phyloP scores from a whole-genome alignment of 2,329 filamentous ascomycete genomes.

The Alternaria viburni region DNA sequence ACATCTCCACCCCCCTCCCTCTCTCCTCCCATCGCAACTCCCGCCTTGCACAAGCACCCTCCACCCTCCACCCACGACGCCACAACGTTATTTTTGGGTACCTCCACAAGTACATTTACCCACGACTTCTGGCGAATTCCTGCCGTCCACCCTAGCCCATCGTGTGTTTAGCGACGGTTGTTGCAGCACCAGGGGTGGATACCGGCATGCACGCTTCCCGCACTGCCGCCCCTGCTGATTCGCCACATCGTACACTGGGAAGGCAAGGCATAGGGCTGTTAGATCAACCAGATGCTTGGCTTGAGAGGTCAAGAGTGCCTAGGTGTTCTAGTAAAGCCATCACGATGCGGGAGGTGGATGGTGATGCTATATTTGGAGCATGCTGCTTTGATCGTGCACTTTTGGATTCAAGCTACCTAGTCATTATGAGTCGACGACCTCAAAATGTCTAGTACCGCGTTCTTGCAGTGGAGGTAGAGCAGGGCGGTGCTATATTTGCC shows the following conservation, averaged over 20 bases:
- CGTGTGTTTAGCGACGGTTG: background rate
- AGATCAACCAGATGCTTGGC: background rate
- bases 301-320: background rate
- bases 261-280: background rate
- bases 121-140: background rate
- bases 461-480: background rate
- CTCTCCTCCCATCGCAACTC: background rate
- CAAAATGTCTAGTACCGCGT: accelerated
- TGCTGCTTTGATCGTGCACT: background rate
- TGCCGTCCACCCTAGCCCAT: background rate
- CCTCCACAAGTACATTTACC: background rate
- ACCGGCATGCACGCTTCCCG: background rate
- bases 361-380: background rate
- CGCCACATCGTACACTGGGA: background rate
- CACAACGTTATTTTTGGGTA: background rate
- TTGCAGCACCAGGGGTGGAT: background rate
- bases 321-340: background rate
- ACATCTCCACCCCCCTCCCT: background rate
- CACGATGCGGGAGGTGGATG: background rate
- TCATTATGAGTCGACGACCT: background rate
- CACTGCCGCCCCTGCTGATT: background rate
- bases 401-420: background rate
- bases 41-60: background rate
- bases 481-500: background rate
- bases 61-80: background rate